Conservation (phyloP, 495 filamentous ascomycete genomes). For the Penicillium alfredii region DNA sequence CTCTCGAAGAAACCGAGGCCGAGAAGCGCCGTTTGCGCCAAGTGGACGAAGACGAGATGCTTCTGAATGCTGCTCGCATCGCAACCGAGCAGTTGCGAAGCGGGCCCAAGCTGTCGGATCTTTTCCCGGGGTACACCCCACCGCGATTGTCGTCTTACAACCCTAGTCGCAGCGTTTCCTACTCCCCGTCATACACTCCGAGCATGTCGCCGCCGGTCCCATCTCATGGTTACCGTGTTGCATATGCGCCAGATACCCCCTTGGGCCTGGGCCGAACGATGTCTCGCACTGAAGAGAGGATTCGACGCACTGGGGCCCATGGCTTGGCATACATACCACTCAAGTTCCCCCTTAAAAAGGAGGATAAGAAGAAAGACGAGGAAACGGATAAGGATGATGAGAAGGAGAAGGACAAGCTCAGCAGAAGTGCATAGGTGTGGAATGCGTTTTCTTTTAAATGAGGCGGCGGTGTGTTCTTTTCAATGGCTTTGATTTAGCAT, state of each 20-base stretch:
- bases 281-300: conserved; percentile 39
- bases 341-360: conserved; percentile 25
- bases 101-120: conserved; percentile 32
- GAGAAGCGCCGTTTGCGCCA: conserved; percentile 17
- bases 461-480: too few relatives aligned
- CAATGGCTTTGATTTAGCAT: too few relatives aligned
- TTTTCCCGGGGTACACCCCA: conserved; percentile 15
- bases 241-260: conserved; percentile 34
- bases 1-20: conserved; percentile 15
- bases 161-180: conserved; percentile 23
- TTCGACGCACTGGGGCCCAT: conserved; percentile 35
- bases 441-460: too few relatives aligned
- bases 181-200: conserved; percentile 16
- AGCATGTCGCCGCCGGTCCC: conserved; percentile 26
- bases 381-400: conserved; percentile 1
- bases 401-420: too few relatives aligned
- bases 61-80: conserved; percentile 39
- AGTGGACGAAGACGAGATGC: conserved; percentile 40
- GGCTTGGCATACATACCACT: conserved; percentile 40
- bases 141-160: conserved; percentile 22
- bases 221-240: conserved; percentile 33
- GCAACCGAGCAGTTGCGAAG: conserved; percentile 35
- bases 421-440: too few relatives aligned
- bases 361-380: conserved; percentile 16
- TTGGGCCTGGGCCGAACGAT: conserved; percentile 33